Evolutionary conservation across 2,329 filamentous ascomycete genomes (phyloP).

Genomic region (Stagonosporopsis cucurbitacearum): DNA sequence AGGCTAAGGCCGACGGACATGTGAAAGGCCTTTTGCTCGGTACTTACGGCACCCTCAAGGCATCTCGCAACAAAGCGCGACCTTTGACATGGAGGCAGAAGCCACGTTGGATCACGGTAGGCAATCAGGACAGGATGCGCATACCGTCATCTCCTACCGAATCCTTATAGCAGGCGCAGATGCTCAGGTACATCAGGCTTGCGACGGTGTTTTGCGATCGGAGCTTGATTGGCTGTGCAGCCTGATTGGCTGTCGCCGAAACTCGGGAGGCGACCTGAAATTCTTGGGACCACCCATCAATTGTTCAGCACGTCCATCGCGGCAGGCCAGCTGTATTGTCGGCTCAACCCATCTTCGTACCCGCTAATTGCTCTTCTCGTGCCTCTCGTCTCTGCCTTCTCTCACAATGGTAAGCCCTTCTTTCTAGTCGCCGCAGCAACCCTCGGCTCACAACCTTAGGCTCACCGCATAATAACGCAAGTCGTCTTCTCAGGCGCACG

Average conservation of each 20-base stretch:
- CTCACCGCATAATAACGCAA: slow-evolving; percentile 92
- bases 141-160: too few species aligned
- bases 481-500: slow-evolving; percentile 89
- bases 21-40: slow-evolving; percentile 35
- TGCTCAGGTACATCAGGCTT: background rate
- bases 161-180: background rate
- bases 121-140: background rate
- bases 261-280: slow-evolving; percentile 34
- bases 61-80: background rate
- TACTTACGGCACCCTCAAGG: slow-evolving; percentile 19
- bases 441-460: slow-evolving; percentile 60
- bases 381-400: background rate
- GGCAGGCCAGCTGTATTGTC: slow-evolving; percentile 10
- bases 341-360: background rate
- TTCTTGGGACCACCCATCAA: slow-evolving; percentile 23
- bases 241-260: slow-evolving; percentile 41
- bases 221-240: slow-evolving; percentile 37
- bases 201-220: slow-evolving; percentile 39
- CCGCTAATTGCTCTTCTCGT: background rate
- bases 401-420: slow-evolving; percentile 37
- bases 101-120: background rate
- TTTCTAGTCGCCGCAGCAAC: background rate
- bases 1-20: slow-evolving; percentile 32
- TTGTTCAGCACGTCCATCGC: slow-evolving; percentile 25
- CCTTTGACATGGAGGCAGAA: background rate